These are phyloP conservation scores for Dactylellina cionopaga DNA, from an alignment of 2,329 filamentous ascomycete species.

Conservation along the genomic window DNA sequence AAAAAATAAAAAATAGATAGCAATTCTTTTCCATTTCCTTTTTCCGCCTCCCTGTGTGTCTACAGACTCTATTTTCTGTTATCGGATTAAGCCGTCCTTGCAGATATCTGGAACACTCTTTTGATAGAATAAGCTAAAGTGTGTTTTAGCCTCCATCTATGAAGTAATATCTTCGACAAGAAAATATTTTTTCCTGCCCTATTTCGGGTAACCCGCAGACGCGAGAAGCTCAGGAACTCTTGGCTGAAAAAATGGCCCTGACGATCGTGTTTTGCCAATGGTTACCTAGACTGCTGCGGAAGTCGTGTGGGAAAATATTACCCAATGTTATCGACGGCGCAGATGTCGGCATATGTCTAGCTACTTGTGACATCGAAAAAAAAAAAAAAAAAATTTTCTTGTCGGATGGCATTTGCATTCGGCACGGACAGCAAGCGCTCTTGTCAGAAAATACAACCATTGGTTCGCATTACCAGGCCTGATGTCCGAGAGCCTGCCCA, in stretches of 20 bases:
- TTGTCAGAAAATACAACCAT: too few relatives aligned
- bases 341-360: too few relatives aligned
- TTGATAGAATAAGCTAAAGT: not conserved
- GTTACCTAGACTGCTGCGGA: slow-evolving; percentile 28
- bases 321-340: too few relatives aligned
- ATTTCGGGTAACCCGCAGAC: slow-evolving; percentile 13
- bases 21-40: not conserved
- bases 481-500: slow-evolving; percentile 21
- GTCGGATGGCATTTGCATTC: not conserved
- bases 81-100: slow-evolving; percentile 37
- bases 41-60: not conserved
- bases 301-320: slow-evolving; percentile 15
- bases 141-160: slow-evolving; percentile 48
- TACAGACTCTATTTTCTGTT: not conserved
- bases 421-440: too few relatives aligned
- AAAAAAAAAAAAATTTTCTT: not conserved
- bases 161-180: slow-evolving; percentile 36
- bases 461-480: not conserved
- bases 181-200: slow-evolving; percentile 19
- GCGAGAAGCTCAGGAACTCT: slow-evolving; percentile 9
- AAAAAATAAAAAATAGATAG: not conserved
- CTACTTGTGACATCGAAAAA: too few relatives aligned
- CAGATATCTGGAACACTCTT: slow-evolving; percentile 4
- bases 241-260: slow-evolving; percentile 16
- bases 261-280: slow-evolving; percentile 23